Conservation (phyloP, 2,329 filamentous ascomycete species). For the Botrytis fabae region DNA sequence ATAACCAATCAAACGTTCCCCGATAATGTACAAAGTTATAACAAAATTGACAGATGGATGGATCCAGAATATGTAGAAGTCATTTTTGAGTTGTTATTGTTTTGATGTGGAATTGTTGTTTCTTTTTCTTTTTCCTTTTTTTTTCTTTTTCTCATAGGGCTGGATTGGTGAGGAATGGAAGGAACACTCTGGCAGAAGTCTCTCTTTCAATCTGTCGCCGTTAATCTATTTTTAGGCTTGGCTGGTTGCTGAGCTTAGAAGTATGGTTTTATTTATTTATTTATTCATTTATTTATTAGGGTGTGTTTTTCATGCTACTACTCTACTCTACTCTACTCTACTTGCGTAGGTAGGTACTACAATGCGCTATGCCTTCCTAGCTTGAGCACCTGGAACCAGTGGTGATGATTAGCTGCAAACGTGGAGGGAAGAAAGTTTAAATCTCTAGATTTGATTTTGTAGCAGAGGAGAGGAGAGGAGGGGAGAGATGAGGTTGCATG, state of each 20-base stretch:
- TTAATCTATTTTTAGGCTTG: not conserved
- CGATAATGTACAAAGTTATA: not conserved
- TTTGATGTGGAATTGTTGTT: not conserved
- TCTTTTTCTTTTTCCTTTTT: too few relatives aligned
- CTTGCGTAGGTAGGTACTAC: not conserved
- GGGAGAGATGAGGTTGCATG: too few relatives aligned
- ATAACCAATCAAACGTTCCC: not conserved
- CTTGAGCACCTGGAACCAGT: not conserved
- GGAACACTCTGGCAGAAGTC: too few relatives aligned
- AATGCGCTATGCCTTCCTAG: not conserved
- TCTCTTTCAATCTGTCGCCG: not conserved
- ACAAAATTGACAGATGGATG: not conserved
- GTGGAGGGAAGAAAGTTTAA: not conserved
- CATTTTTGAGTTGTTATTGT: not conserved
- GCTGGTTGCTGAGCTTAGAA: not conserved
- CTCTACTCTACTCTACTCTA: too few relatives aligned
- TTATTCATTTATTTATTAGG: too few relatives aligned
- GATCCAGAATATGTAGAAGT: not conserved
- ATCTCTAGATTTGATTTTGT: not conserved
- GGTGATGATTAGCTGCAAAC: not conserved
- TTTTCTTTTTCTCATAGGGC: not conserved
- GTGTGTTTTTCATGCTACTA: not conserved
- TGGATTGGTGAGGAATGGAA: conserved; percentile 1
- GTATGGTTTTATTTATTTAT: not conserved
- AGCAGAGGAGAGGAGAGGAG: too few relatives aligned